Base-by-base conservation (phyloP, 805 yeast species). In the Naumovozyma castellii region DNA sequence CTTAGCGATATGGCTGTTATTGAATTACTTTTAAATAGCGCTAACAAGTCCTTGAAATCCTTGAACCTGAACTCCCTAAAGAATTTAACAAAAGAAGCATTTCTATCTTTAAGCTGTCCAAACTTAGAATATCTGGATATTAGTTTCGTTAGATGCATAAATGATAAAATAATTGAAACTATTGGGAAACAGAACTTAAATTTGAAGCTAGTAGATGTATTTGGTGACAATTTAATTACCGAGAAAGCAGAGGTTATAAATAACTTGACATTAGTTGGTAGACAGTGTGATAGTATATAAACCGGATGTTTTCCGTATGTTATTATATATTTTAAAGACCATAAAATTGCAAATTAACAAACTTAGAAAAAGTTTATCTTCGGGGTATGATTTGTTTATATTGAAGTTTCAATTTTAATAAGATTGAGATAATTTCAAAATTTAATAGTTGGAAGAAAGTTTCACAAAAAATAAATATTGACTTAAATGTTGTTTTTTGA, bases 131-230 rank as follows among this genome's bases (percentile, higher is more conserved):
- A 75, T 27, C 50, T 84, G 14, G 92, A 90, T 57, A 54, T 78
- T 12, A 94, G 97, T 0, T 90, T 90, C 61, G 84, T 86, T 2
- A 67, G 94, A 31, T 67, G 76, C 16, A 72, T 85, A 10, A 86
- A 86, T 54, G 85, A 90, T 58, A 71, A 68, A 15, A 71, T 76
- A 0, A 57, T 88, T n/a, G 73, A 72, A 18, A 52, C 71, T 20
- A 49, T 86, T 16, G 71, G 82, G 2, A 61, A 69, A 19, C 68
- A 72, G 9, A 84, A 92, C 45, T 72, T 78, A 0, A 73, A 73
- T 35, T 61, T 90, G 41, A 68, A 71, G 35, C 68, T 83, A 13
- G 55, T 90, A 40, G 94, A 85, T 50, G 88, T 85, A 13, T 86
- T 80, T 57, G 96, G 96, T 1, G 69, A 81, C 53, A 84, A 82